phyloP scores from a whole-genome alignment of 2,329 filamentous ascomycete species.

The Hortaea werneckii region DNA sequence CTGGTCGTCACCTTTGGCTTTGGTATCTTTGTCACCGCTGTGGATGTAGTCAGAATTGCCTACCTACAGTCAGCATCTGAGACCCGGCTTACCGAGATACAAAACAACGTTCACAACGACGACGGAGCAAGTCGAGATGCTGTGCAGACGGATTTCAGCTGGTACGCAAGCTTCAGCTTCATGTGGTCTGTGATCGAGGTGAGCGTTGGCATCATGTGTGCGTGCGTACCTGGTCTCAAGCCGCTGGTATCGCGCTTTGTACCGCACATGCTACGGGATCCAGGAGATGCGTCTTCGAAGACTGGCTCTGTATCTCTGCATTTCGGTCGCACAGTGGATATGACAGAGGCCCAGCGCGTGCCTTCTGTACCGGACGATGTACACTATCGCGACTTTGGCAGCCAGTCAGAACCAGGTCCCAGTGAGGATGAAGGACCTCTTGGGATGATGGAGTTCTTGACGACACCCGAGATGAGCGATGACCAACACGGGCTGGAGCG shows the following conservation, averaged over 20 bases:
- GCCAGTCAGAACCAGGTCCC: conserved; percentile 1
- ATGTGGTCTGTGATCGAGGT: conserved; percentile 95
- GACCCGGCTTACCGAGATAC: conserved; percentile 34
- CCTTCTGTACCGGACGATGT: conserved; percentile 17
- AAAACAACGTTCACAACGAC: conserved; percentile 15
- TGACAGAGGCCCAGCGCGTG: conserved; percentile 14
- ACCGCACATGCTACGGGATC: conserved; percentile 46
- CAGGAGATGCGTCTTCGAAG: conserved; percentile 26
- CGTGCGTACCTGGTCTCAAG: conserved; percentile 85
- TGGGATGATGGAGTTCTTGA: conserved; percentile 45
- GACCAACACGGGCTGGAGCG: conserved; percentile 23
- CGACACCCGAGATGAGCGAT: conserved; percentile 33
- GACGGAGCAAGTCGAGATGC: conserved; percentile 25
- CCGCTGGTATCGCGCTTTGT: conserved; percentile 61
- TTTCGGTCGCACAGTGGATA: conserved; percentile 8
- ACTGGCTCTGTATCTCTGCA: conserved; percentile 14
- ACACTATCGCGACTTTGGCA: conserved; percentile 17
- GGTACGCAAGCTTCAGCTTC: conserved; percentile 72
- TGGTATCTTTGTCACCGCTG: conserved; percentile 76
- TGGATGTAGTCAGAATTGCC: conserved; percentile 82
- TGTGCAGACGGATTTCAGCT: conserved; percentile 43
- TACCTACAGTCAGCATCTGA: conserved; percentile 67
- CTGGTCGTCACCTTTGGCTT: conserved; percentile 77
- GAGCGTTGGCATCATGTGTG: conserved; percentile 80
- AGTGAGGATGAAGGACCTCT: conserved; percentile 18